These are phyloP conservation scores for Pythium folliculosum DNA, from an alignment of 352 stramenopile species.

Conservation along the genomic window DNA sequence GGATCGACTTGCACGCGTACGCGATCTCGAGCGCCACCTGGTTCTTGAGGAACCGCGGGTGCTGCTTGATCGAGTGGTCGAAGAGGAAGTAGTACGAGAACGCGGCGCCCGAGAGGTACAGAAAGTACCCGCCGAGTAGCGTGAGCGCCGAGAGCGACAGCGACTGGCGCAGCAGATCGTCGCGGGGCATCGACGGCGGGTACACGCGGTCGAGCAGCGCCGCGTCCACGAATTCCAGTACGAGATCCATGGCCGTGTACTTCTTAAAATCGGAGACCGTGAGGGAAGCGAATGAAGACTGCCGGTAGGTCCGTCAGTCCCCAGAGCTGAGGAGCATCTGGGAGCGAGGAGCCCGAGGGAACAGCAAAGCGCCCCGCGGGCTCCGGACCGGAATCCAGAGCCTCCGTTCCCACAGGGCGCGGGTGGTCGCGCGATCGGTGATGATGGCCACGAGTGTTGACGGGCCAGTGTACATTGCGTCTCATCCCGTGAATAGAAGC, in stretches of 20 bases:
- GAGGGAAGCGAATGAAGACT: no score
- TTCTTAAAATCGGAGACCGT: no score
- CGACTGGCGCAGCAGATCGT: constrained; percentile 46
- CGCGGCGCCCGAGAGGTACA: constrained; percentile 55
- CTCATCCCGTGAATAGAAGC: neutral
- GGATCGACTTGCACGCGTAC: constrained; percentile 54
- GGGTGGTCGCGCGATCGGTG: no score
- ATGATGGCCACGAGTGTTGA: constrained; percentile 6
- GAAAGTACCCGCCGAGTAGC: constrained; percentile 49
- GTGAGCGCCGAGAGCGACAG: constrained; percentile 55
- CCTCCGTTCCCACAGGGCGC: neutral
- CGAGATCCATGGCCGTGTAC: constrained; percentile 74
- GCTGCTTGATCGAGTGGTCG: constrained; percentile 60
- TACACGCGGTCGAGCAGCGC: constrained; percentile 59
- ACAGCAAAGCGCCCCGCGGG: neutral
- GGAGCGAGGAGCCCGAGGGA: no score
- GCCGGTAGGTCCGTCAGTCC: no score
- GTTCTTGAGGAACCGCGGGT: constrained; percentile 68
- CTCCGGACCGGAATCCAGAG: no score
- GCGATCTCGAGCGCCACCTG: constrained; percentile 61
- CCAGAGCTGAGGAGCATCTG: no score
- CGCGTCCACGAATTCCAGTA: constrained; percentile 53
- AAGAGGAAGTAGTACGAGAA: constrained; percentile 65
- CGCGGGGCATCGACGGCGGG: constrained; percentile 39
- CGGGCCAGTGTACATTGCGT: neutral